Evolutionary conservation across 768 basidiomycete genomes (phyloP), one percentile per base, ranked within the genome.

Genomic region (Basidioascus undulatus): DNA sequence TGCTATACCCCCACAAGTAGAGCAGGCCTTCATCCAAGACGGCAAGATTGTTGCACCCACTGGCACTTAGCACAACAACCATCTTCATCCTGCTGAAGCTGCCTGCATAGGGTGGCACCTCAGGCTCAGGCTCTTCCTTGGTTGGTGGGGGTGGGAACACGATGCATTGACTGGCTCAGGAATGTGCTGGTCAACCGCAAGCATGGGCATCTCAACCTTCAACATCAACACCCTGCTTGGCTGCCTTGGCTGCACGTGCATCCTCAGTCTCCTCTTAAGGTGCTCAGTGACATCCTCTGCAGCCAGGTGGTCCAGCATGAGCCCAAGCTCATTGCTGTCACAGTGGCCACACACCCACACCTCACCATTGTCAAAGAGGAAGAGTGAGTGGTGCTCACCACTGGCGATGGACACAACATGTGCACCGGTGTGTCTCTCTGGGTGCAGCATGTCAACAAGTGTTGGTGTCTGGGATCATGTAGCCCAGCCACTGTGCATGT

Each of bases 371-470:
- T 69, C 66, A 9, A 86, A 77, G 48, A 84, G 63, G 66, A 98
- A 96, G 35, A 96, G 56, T 0, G 84, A 73, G 55, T 98, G 86
- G 49, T 92, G 79, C 43, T 77, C 74, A 33, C 89, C 84, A 13
- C 76, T 81, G 18, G 53, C 10, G 47, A 94, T 81, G 54, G 80
- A 69, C 35, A 62, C 51, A 23, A 63, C 62, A 35, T 52, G 55
- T 4, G 55, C 54, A 8, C 62, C 62, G 32, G 43, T 51, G 44
- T 60, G 59, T 3, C 54, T 23, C 1, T 51, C 44, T 0, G 62
- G 62, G 11, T 32, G 35, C 10, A 65, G 47, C 0, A 53, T 48
- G 16, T 53, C 51, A 30, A 64, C 57, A 23, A 50, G 25, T 5
- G 58, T 57, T 8, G 86, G 82, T 41, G 69, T 67, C 7, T 65